Evolutionary conservation across 23 red algal species (phyloP), one percentile per base, ranked within the genome.

Genomic region (Gracilaria domingensis): DNA sequence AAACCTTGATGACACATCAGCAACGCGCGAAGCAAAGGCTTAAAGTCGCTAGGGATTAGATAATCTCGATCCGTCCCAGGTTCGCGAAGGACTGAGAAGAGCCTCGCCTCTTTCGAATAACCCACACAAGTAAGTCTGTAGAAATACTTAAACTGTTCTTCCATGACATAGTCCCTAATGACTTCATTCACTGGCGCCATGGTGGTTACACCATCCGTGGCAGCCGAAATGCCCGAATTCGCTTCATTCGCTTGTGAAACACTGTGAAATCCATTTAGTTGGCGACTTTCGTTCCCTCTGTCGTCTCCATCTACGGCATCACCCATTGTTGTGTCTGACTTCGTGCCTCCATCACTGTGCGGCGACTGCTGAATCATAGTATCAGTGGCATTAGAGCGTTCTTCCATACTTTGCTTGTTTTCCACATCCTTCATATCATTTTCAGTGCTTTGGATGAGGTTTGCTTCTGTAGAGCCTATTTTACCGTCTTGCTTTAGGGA

Each of bases 1-100:
- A 99, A 75, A 24, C 97, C 97, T 20, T 93, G 91, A 88, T 99
- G 97, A 54, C 80, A 89, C 30, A 74, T 80, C 71, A 99, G 73
- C 42, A 99, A 69, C 45, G 87, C 66, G 21, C 94, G 90, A 36
- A 99, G 47, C 48, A 99, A 77, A 1, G 89, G 82, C 59, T 88
- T 81, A 60, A 98, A 96, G 65, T 98, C 93, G 24, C 87, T 85
- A 0, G 87, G 67, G 26, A 91, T 78, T 28, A 98, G 74, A 78
- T 72, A 98, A 79, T 93, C 83, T 24, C 96, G 58, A 60, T 78
- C 70, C 14, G 70, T 62, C 25, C 56, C 49, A 34, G 83, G 81
- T 49, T 75, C 81, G 33, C 59, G 88, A 37, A 96, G 75, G 23
- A 82, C 84, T 38, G 76, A 40, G 72, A 96, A 96, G 38, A 96